Evolutionary conservation across 805 yeast genomes (phyloP).

Genomic region (Saturnispora sanitii): DNA sequence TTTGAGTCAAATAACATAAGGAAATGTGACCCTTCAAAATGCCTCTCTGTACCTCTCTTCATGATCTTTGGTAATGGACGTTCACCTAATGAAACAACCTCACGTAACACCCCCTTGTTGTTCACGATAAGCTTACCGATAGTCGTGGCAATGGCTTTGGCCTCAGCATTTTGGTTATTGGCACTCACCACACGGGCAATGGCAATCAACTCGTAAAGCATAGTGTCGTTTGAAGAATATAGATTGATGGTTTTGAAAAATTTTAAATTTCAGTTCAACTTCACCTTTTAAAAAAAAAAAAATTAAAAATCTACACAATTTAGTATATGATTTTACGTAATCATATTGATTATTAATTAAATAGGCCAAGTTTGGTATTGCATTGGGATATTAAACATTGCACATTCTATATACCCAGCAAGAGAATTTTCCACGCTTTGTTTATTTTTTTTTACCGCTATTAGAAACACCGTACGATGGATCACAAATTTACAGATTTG

Average conservation of each 20-base stretch:
- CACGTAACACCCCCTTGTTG: conserved; percentile 91
- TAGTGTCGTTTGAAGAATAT: conserved; percentile 19
- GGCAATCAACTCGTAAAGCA: conserved; percentile 88
- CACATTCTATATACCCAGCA: no score
- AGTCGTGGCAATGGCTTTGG: conserved; percentile 47
- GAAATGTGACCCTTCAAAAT: conserved; percentile 86
- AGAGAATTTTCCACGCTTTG: background rate
- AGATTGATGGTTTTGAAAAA: background rate
- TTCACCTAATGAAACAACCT: conserved; percentile 69
- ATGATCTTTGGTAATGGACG: conserved; percentile 71
- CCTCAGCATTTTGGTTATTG: conserved; percentile 42
- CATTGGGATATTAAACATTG: no score
- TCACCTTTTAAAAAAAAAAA: no score
- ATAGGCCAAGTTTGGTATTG: no score
- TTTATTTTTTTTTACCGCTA: background rate
- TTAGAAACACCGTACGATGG: background rate
- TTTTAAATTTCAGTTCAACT: background rate
- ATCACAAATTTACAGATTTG: background rate
- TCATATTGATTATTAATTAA: no score
- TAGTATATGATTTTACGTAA: no score
- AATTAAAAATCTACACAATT: no score
- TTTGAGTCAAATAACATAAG: conserved; percentile 80
- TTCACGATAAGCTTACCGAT: conserved; percentile 74
- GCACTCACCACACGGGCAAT: conserved; percentile 74
- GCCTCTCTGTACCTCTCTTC: conserved; percentile 78